These are phyloP conservation scores for Arthroderma sp. DNA, from an alignment of 2,329 filamentous ascomycete species.

Conservation along the genomic window DNA sequence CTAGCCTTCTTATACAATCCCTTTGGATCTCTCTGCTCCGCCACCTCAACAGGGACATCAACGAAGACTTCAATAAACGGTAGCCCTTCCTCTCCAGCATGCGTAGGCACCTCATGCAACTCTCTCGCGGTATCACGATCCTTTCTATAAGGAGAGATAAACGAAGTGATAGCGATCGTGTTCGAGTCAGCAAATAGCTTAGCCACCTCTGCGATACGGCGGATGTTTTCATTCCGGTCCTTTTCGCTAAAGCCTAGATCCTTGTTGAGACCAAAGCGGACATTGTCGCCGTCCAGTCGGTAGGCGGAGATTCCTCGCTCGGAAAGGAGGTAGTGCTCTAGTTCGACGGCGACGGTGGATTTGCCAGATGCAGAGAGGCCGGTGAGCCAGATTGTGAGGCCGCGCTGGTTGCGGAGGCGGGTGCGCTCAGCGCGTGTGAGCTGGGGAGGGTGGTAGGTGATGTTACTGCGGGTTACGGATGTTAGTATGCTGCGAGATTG, in stretches of 20 bases:
- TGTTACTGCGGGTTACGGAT: constrained; percentile 23
- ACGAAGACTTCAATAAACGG: constrained; percentile 91
- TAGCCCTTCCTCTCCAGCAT: constrained; percentile 51
- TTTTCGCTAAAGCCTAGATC: constrained; percentile 88
- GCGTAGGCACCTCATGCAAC: constrained; percentile 55
- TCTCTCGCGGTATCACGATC: constrained; percentile 73
- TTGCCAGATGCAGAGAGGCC: constrained; percentile 93
- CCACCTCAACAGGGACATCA: constrained; percentile 79
- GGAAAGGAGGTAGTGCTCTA: constrained; percentile 82
- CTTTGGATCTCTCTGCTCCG: constrained; percentile 93
- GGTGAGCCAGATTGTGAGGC: constrained; percentile 95
- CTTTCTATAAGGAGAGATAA: constrained; percentile 87
- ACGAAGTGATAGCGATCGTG: constrained; percentile 80
- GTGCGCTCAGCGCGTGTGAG: constrained; percentile 31
- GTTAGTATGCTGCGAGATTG: too few relatives aligned
- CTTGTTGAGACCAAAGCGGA: constrained; percentile 95
- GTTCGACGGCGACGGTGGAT: constrained; percentile 88
- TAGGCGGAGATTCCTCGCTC: constrained; percentile 68
- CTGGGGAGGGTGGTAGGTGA: constrained; percentile 33
- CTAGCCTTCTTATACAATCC: constrained; percentile 95
- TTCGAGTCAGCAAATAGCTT: constrained; percentile 90
- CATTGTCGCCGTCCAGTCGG: constrained; percentile 94
- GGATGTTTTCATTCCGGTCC: constrained; percentile 95
- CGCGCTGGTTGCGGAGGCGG: constrained; percentile 58
- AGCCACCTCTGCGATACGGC: constrained; percentile 88